Evolutionary conservation across 352 stramenopile genomes (phyloP).

Genomic region (Peronospora farinosa): DNA sequence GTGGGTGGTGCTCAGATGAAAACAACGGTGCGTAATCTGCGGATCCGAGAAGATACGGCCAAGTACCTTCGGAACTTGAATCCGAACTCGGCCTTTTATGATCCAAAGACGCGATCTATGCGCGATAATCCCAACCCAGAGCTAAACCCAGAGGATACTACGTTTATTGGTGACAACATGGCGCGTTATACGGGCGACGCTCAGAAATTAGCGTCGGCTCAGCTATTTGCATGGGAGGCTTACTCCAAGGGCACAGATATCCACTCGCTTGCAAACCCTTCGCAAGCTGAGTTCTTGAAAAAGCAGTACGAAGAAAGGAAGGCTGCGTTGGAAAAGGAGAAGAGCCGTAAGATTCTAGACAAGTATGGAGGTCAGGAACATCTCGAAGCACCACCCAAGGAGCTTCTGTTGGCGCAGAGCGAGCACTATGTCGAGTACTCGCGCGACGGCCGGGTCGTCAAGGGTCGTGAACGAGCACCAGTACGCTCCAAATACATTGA

Average conservation of each 20-base stretch:
- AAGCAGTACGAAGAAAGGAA: slow-evolving; percentile 89
- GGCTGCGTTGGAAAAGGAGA: slow-evolving; percentile 57
- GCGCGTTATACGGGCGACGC: slow-evolving; percentile 89
- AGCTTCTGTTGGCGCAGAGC: slow-evolving; percentile 80
- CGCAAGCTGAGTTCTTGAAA: slow-evolving; percentile 92
- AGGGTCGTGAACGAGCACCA: slow-evolving; percentile 66
- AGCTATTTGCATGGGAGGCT: slow-evolving; percentile 95
- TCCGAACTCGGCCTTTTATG: slow-evolving; percentile 97
- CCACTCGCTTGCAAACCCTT: slow-evolving; percentile 95
- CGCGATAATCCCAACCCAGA: slow-evolving; percentile 96
- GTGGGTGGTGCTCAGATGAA: slow-evolving; percentile 98
- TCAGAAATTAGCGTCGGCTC: slow-evolving; percentile 89
- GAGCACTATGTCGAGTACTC: slow-evolving; percentile 92
- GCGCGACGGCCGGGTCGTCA: slow-evolving; percentile 87
- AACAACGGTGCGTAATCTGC: slow-evolving; percentile 94
- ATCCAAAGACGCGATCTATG: slow-evolving; percentile 98
- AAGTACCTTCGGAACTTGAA: slow-evolving; percentile 99
- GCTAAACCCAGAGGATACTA: slow-evolving; percentile 87
- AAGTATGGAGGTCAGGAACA: slow-evolving; percentile 95
- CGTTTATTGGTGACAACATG: slow-evolving; percentile 96
- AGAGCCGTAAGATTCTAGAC: slow-evolving; percentile 81
- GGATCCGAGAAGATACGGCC: slow-evolving; percentile 98
- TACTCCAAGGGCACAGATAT: slow-evolving; percentile 89
- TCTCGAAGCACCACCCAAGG: slow-evolving; percentile 74
- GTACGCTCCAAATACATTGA: slow-evolving; percentile 97